Evolutionary conservation across 441 rosid species (phyloP), one percentile per base, ranked within the genome.

Genomic region (Kokia cookei): DNA sequence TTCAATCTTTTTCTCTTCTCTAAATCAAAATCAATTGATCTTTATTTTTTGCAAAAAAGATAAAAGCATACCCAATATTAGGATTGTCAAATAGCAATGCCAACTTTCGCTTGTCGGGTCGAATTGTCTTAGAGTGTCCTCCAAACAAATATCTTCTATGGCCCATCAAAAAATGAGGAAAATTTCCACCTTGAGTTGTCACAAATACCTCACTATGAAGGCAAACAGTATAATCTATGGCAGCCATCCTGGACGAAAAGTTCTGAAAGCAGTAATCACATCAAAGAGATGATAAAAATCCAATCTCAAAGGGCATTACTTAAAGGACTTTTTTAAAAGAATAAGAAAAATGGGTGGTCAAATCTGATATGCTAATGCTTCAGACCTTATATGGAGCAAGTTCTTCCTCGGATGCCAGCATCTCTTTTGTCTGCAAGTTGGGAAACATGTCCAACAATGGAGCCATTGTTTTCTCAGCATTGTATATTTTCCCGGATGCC

Each of bases 151-250:
- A 94, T 83, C 99, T 87, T 73, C 99, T 80, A 78, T 94, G 99
- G 79, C 99, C 99, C 93, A 94, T 90, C 79, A 96, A 89, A 82
- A 96, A 91, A 88, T 96, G 99, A 78, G 98, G 99, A 75, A 96
- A 96, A 79, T 96, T 96, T 65, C 99, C 99, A 73, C 98, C 99
- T 84, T 96, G 99, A 65, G 99, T 96, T n/a, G 99, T 96, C 80
- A 96, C 99, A 86, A 92, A 94, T 40, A 92, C 98, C 83, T 96
- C 99, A 79, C 99, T 96, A 82, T 96, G 98, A 80, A 96, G 99
- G 82, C 99, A 96, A 65, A 96, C 97, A 10, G 98, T 94, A 82
- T 96, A 96, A 82, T 96, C 99, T 85, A 96, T 93, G 0, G 99
- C 99, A 74, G 99, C 99, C 98, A 94, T 96, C 87, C 99, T 91